Percentiles rank a stretch among this genome's conserved stretches.
phyloP scores from a whole-genome alignment of 73 alveolate genomes.

The Effrenium voratum region DNA sequence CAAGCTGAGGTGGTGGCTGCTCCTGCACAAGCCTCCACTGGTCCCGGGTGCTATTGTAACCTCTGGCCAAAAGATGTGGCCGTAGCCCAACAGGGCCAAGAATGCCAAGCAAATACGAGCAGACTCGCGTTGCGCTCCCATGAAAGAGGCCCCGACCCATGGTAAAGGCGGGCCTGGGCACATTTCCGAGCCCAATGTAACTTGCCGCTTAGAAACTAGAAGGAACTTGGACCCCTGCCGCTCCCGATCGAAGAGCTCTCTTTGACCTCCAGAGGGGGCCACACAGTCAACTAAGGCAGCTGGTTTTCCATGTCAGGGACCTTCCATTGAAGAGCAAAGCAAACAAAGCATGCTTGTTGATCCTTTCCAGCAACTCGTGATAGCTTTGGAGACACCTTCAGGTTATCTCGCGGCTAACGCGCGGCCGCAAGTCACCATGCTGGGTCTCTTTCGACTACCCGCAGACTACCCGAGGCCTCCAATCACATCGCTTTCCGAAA shows the following conservation, averaged over 20 bases:
- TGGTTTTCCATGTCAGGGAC: no score
- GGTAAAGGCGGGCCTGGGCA: conserved; percentile 41
- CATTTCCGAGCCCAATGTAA: background rate
- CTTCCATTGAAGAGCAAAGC: no score
- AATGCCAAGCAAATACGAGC: background rate
- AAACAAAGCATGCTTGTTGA: background rate
- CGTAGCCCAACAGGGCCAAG: background rate
- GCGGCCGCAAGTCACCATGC: background rate
- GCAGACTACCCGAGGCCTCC: no score
- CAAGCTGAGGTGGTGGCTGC: background rate
- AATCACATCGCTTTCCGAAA: no score
- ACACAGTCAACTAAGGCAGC: no score
- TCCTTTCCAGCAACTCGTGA: background rate
- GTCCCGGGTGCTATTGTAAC: conserved; percentile 29
- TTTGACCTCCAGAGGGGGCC: no score
- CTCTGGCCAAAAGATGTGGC: background rate
- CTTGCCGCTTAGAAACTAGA: background rate
- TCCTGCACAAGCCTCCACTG: conserved; percentile 68
- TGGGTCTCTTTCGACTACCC: no score
- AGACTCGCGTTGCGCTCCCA: background rate
- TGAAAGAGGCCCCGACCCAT: conserved; percentile 39
- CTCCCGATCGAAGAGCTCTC: conserved; percentile 49
- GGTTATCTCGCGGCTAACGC: no score
- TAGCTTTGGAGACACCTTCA: background rate
- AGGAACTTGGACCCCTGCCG: background rate